Percentiles rank a stretch among this genome's conserved stretches.
These are phyloP conservation scores for Metarhizium humberi DNA, from an alignment of 2,329 filamentous ascomycete genomes.

Conservation along the genomic window DNA sequence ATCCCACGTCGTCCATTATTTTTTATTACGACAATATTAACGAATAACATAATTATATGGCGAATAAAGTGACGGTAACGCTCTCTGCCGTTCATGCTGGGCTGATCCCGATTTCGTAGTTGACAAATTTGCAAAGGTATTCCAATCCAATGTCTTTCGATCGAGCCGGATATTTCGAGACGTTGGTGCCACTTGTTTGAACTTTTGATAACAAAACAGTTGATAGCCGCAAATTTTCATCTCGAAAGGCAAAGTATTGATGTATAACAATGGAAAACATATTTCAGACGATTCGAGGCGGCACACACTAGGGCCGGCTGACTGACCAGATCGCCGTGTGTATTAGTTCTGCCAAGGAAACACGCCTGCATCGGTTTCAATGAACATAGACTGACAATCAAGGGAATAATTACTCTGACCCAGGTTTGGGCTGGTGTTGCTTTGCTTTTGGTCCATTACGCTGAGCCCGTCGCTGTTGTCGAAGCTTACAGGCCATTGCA, in stretches of 20 bases:
- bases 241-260: not conserved
- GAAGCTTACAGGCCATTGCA: slow-evolving; percentile 33
- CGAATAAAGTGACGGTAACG: not conserved
- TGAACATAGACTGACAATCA: no score
- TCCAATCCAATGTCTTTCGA: not conserved
- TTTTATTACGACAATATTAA: not conserved
- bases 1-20: no score
- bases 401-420: not conserved
- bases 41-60: not conserved
- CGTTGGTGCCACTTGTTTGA: not conserved
- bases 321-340: no score
- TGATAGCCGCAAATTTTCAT: not conserved
- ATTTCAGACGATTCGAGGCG: not conserved
- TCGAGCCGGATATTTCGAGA: not conserved
- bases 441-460: slow-evolving; percentile 10
- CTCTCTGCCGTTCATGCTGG: no score
- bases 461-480: slow-evolving; percentile 30
- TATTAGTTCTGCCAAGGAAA: no score
- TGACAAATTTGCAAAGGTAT: no score
- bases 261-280: not conserved
- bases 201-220: not conserved
- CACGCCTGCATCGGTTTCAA: no score
- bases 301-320: no score
- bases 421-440: not conserved
- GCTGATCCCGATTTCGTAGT: no score